Evolutionary conservation across 495 filamentous ascomycete genomes (phyloP), one percentile per base, ranked within the genome.

Genomic region (Aspergillus steynii): DNA sequence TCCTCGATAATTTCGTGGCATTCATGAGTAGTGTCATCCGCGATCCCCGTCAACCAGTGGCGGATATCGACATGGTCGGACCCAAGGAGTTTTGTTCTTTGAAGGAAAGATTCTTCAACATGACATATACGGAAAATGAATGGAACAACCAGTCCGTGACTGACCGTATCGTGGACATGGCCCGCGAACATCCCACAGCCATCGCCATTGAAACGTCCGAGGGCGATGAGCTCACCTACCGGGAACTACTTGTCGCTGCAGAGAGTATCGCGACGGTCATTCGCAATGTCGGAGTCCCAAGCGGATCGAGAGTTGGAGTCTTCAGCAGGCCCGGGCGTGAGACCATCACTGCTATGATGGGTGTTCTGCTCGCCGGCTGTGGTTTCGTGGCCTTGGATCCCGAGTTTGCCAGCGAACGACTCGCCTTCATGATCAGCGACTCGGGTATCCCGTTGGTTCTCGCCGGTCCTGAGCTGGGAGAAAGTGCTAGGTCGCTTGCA

Each of bases 1-100:
- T 73, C 61, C 61, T 73, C 25, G 68, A 71, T 29, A 74, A 73
- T 27, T 74, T 74, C 59, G 28, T 67, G 9, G 34, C 59, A 12
- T 74, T 69, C 55, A 31, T 71, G 14, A 59, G 53, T 9, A 71
- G 65, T 51, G 51, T 67, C 48, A 64, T 74, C 59, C 55, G 65
- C 9, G 71, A 73, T 55, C 68, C 71, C 51, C 65, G 68, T 6
- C 71, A 73, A 42, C 64, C 71, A 8, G 65, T 74, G 7, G 31
- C 59, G 26, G 63, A 68, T 48, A 60, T 70, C 32, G 56, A 48
- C 4, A 37, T 55, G 29, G 31, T 37, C 1, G 31, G 31, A 10
- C 5, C 31, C n/a, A 20, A 42, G 31, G 51, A 53, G 37, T 42
- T 42, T 8, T 8, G 3, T 15, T 14, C 9, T 42, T 14, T 42